Percentiles rank a stretch among this genome's conserved stretches.
Evolutionary conservation across 2,329 filamentous ascomycete genomes (phyloP).

Genomic region (Pseudomassariella vexata): DNA sequence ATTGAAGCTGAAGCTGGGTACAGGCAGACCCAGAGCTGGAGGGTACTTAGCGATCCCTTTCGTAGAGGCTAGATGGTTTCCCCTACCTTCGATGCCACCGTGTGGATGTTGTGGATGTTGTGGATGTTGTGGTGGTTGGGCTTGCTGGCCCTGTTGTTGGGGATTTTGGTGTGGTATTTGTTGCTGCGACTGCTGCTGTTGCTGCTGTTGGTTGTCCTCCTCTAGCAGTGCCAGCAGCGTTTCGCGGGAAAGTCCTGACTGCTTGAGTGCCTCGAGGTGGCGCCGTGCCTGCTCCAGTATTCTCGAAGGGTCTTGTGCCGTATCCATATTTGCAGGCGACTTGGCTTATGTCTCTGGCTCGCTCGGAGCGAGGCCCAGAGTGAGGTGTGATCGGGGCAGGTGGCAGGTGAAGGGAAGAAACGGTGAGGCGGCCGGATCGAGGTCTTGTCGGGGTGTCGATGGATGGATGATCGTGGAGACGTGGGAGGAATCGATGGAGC

Average conservation of each 20-base stretch:
- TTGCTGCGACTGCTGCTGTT: constrained; percentile 6
- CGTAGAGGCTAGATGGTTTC: not conserved
- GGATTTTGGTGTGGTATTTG: constrained; percentile 7
- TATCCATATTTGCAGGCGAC: constrained; percentile 3
- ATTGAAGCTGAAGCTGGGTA: constrained; percentile 20
- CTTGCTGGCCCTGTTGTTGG: constrained; percentile 6
- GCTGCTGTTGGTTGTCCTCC: constrained; percentile 14
- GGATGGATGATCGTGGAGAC: constrained; percentile 2
- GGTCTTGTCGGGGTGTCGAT: not conserved
- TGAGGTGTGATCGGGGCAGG: constrained; percentile 1
- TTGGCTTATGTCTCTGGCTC: constrained; percentile 1
- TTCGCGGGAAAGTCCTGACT: constrained; percentile 25
- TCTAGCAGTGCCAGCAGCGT: constrained; percentile 21
- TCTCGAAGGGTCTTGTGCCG: constrained; percentile 18
- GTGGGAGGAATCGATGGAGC: too few relatives aligned
- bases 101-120: constrained; percentile 7
- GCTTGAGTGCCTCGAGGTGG: constrained; percentile 26
- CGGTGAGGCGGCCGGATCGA: constrained; percentile 5
- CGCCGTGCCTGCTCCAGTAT: constrained; percentile 24
- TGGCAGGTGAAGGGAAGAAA: constrained; percentile 2
- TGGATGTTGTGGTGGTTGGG: constrained; percentile 8
- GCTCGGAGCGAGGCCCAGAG: not conserved
- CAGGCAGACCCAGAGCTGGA: constrained; percentile 11
- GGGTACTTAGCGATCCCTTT: constrained; percentile 6
- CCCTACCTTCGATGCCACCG: constrained; percentile 14